Evolutionary conservation across 345 rosid genomes (phyloP).

Genomic region (Draba incana): DNA sequence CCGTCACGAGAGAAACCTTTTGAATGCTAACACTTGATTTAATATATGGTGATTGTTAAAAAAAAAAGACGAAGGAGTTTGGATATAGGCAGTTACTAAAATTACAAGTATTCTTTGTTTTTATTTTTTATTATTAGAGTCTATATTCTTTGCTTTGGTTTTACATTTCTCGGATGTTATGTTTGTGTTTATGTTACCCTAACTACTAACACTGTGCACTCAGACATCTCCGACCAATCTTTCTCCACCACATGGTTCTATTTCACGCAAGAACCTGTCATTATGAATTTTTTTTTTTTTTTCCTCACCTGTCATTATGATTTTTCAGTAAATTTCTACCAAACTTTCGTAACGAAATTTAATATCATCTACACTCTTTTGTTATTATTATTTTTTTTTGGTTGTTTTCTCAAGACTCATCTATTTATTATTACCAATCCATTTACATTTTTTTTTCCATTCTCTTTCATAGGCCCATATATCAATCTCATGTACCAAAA

Average conservation of each 20-base stretch:
- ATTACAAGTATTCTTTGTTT: constrained; percentile 29
- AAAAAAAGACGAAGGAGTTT: constrained; percentile 8
- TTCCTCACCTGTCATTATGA: constrained; percentile 16
- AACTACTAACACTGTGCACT: constrained; percentile 33
- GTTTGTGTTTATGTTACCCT: constrained; percentile 17
- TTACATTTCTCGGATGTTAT: constrained; percentile 21
- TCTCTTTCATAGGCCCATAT: constrained; percentile 26
- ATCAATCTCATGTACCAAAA: constrained; percentile 14
- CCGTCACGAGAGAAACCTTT: no score
- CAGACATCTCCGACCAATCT: constrained; percentile 32
- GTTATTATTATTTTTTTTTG: neutral
- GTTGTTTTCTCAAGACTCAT: constrained; percentile 6
- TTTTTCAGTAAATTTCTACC: constrained; percentile 30
- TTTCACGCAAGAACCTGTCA: constrained; percentile 25
- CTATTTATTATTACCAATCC: constrained; percentile 17
- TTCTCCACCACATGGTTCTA: constrained; percentile 29
- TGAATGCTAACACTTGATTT: no score
- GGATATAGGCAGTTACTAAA: constrained; percentile 1
- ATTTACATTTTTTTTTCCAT: neutral
- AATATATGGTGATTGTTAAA: no score
- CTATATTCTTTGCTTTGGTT: constrained; percentile 20
- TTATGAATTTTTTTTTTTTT: no score
- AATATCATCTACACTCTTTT: constrained; percentile 14
- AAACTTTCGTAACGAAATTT: constrained; percentile 40
- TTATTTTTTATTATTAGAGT: neutral